These are phyloP conservation scores for Aspergillus nomiae DNA, from an alignment of 2,329 filamentous ascomycete genomes.

Conservation along the genomic window DNA sequence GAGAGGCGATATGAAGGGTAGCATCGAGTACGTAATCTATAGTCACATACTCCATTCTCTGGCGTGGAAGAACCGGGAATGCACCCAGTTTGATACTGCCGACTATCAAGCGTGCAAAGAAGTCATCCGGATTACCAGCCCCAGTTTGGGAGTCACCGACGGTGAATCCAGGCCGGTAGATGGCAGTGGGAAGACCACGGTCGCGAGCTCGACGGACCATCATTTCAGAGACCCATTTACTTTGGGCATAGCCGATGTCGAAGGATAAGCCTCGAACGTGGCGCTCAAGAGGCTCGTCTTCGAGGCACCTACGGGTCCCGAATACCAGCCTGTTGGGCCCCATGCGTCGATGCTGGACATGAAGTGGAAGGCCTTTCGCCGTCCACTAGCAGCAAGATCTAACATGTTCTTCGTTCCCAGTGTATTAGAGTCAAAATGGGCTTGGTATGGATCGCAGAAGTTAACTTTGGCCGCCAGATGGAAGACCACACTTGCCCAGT, in stretches of 20 bases:
- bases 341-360: constrained; percentile 20
- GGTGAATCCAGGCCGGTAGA: constrained; percentile 79
- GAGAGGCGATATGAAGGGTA: constrained; percentile 15
- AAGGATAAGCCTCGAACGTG: constrained; percentile 38
- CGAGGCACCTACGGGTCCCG: constrained; percentile 1
- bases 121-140: constrained; percentile 71
- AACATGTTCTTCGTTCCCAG: constrained; percentile 70
- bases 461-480: constrained; percentile 75
- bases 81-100: constrained; percentile 71
- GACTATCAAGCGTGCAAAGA: constrained; percentile 76
- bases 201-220: constrained; percentile 72
- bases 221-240: constrained; percentile 72
- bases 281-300: constrained; percentile 16
- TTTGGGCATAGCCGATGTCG: constrained; percentile 79
- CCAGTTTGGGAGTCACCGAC: constrained; percentile 68
- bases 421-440: constrained; percentile 70
- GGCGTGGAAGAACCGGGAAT: constrained; percentile 14
- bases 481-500: constrained; percentile 67
- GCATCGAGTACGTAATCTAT: constrained; percentile 15
- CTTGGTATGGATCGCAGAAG: constrained; percentile 72
- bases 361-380: constrained; percentile 20
- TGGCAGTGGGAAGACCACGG: constrained; percentile 68
- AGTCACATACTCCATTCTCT: constrained; percentile 19
- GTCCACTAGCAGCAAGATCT: constrained; percentile 59
- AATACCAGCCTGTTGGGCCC: constrained; percentile 13